phyloP scores from a whole-genome alignment of 2,329 filamentous ascomycete genomes.

The Lecanosticta acicola region DNA sequence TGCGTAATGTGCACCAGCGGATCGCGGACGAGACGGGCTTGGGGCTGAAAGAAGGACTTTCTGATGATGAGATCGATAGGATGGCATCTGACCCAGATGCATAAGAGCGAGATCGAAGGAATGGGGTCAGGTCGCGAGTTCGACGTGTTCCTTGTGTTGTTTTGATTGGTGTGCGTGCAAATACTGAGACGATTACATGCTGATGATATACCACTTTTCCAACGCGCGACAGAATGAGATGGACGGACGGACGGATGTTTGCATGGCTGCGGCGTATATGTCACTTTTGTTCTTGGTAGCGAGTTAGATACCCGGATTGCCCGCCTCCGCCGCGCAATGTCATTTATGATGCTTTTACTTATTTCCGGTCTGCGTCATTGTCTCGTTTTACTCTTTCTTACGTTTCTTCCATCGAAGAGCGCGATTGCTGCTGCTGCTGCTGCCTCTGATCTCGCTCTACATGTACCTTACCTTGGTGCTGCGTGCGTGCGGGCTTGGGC shows the following conservation, averaged over 20 bases:
- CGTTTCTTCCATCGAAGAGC: too few species aligned
- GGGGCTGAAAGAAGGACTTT: conserved; percentile 1
- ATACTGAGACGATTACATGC: not conserved
- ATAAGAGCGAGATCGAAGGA: not conserved
- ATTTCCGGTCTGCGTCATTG: too few species aligned
- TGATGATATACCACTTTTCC: not conserved
- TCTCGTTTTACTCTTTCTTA: too few species aligned
- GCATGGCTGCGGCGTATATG: not conserved
- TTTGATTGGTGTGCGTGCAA: not conserved
- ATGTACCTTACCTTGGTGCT: too few species aligned
- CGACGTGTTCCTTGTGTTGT: not conserved
- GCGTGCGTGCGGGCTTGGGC: too few species aligned
- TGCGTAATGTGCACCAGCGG: conserved; percentile 46
- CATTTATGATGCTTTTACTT: too few species aligned
- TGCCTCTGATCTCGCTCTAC: too few species aligned
- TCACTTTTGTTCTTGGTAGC: too few species aligned
- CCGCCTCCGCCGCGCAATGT: too few species aligned
- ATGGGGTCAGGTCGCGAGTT: not conserved
- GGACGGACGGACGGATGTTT: not conserved
- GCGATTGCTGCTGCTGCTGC: too few species aligned
- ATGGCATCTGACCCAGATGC: not conserved
- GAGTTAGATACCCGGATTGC: not conserved
- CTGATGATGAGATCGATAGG: conserved; percentile 1
- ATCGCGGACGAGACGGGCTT: conserved; percentile 35
- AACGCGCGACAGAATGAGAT: not conserved